Base-by-base conservation (phyloP, 441 rosid genomes). In the Adansonia rubrostipa region DNA sequence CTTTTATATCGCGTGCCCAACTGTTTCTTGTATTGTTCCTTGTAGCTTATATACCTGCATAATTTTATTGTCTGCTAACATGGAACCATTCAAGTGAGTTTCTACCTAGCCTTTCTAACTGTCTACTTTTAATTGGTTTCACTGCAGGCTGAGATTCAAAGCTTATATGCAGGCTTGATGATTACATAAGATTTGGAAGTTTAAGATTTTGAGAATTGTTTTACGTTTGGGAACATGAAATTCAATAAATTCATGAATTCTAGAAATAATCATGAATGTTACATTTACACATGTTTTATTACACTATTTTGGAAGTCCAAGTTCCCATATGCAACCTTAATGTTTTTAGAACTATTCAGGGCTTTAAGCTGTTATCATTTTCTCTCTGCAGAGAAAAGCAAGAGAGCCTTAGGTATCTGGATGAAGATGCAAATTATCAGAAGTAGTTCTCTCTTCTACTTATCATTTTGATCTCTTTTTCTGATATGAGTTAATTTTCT, bases 161-260 rank as follows among this genome's bases (percentile, higher is more conserved):
- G 83, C 56, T 80, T 91, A 84, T 80, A 71, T 15, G 77, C 84
- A 82, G 84, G 83, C 87, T 94, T 56, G 91, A 90, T 85, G 85
- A 88, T 33, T 80, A 77, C 74, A 94, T 93, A 86, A 88, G 97
- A 97, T 92, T 74, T 42, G 86, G 81, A 81, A 66, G 77, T 24
- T 8, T 28, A 68, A 44, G 75, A 56, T 77, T 81, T 15, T 54
- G 28, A 58, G 73, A 74, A 56, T 28, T 76, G 73, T 68, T 3
- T 77, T 45, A 56, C 4, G 5, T 36, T 36, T 36, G 5, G 40
- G 40, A 36, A 36, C 40, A 3, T 36, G 40, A 36, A 36, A 36
- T 36, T 28, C 33, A 28, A 28, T 28, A 28, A 28, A 28, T 28
- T 2, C 33, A 28, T 28, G 33, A 28, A 28, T 28, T 28, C 33